phyloP scores from a whole-genome alignment of 202 grass and related monocot genomes.

The Elaeis oleifera region DNA sequence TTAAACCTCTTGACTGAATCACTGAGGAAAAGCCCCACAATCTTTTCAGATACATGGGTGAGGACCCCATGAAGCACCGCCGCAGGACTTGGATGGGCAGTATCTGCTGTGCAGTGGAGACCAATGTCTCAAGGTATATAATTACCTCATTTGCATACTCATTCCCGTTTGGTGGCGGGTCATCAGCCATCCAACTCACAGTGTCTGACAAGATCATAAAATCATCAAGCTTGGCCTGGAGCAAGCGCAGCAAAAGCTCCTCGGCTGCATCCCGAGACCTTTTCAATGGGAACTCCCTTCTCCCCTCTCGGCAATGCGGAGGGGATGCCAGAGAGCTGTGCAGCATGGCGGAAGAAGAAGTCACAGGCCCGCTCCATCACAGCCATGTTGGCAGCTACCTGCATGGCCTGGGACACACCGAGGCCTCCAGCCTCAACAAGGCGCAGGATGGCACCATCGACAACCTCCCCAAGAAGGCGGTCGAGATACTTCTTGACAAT shows the following conservation, averaged over 20 bases:
- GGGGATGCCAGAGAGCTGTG: slow-evolving; percentile 70
- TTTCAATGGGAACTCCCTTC: slow-evolving; percentile 67
- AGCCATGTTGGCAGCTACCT: slow-evolving; percentile 91
- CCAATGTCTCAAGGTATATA: slow-evolving; percentile 87
- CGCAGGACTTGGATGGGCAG: slow-evolving; percentile 62
- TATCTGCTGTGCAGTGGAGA: slow-evolving; percentile 84
- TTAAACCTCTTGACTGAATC: slow-evolving; percentile 90
- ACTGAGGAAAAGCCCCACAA: slow-evolving; percentile 68
- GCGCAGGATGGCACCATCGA: slow-evolving; percentile 56
- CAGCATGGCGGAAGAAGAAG: slow-evolving; percentile 86
- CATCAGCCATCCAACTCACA: slow-evolving; percentile 85
- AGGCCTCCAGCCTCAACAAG: slow-evolving; percentile 66
- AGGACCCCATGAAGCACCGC: slow-evolving; percentile 76
- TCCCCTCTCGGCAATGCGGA: slow-evolving; percentile 55
- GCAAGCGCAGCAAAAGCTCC: slow-evolving; percentile 52
- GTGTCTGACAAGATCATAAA: slow-evolving; percentile 64
- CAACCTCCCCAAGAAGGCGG: slow-evolving; percentile 68
- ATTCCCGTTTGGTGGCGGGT: slow-evolving; percentile 59
- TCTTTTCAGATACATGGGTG: slow-evolving; percentile 61
- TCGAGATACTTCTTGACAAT: slow-evolving; percentile 91
- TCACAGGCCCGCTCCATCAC: slow-evolving; percentile 95
- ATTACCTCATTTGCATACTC: slow-evolving; percentile 89
- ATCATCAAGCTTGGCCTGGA: slow-evolving; percentile 65
- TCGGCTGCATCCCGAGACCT: slow-evolving; percentile 70
- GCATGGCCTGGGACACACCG: slow-evolving; percentile 88